phyloP scores from a whole-genome alignment of 2,329 filamentous ascomycete species.

The Diaporthe sp. region DNA sequence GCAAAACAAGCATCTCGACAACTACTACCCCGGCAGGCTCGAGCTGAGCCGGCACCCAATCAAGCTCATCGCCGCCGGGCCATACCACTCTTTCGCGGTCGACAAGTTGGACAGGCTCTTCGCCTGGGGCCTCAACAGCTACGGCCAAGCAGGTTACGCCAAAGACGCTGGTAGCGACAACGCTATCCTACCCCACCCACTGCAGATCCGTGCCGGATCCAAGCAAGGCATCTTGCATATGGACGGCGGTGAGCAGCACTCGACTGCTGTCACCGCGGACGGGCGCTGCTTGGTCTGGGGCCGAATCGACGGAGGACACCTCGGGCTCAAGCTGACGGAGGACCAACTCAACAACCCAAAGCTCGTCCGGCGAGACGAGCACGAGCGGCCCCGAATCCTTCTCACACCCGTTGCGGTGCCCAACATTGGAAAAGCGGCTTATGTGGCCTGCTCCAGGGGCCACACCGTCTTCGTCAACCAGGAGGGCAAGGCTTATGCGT shows the following conservation, averaged over 20 bases:
- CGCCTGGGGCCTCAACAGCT: constrained; percentile 77
- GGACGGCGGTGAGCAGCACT: constrained; percentile 74
- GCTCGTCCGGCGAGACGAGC: constrained; percentile 67
- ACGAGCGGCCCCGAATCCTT: constrained; percentile 72
- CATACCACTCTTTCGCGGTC: constrained; percentile 76
- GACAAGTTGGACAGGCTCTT: constrained; percentile 72
- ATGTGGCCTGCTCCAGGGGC: constrained; percentile 70
- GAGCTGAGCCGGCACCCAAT: constrained; percentile 57
- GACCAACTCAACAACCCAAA: constrained; percentile 61
- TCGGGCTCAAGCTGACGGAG: constrained; percentile 62
- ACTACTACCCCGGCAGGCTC: constrained; percentile 40
- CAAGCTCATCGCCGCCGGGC: constrained; percentile 67
- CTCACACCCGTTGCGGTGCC: constrained; percentile 69
- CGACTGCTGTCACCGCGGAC: constrained; percentile 56
- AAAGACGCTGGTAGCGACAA: constrained; percentile 67
- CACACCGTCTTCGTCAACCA: constrained; percentile 74
- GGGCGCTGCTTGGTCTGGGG: constrained; percentile 57
- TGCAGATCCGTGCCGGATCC: constrained; percentile 65
- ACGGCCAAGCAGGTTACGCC: constrained; percentile 72
- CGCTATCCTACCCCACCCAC: constrained; percentile 69
- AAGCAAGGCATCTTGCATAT: constrained; percentile 67
- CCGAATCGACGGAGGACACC: constrained; percentile 54
- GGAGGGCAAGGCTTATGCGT: constrained; percentile 72
- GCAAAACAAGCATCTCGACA: constrained; percentile 39
- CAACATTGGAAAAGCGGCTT: constrained; percentile 60